Evolutionary conservation across 345 rosid species (phyloP), one percentile per base, ranked within the genome.

Genomic region (Syzygium oleosum): DNA sequence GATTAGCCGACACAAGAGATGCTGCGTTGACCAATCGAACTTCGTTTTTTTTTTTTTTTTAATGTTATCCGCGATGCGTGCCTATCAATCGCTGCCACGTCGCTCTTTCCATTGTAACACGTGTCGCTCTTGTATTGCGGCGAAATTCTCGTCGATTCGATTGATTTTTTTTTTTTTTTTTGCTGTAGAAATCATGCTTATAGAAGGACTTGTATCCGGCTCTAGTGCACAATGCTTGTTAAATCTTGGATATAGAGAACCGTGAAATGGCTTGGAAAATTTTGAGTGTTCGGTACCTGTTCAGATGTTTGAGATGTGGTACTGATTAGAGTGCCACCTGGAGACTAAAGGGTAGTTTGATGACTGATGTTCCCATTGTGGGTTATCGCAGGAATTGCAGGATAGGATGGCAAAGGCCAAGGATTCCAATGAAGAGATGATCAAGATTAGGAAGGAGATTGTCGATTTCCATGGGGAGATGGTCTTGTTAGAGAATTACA

Each of bases 401-500:
- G 99, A 98, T 52, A 90, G 93, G 77, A 92, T 94, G 14, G 97
- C 93, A 46, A 93, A 91, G 85, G 92, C 98, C 51, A 96, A 88
- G 85, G 90, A 91, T 89, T 94, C 90, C 14, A 88, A 85, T 84
- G 95, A 94, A 87, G 96, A 94, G 90, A 90, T 93, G 90, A 91
- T 93, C 11, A 93, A 90, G 88, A 94, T 94, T 84, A 89, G 94
- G 89, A 96, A 93, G 91, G 97, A 98, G 91, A 96, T 98, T 87
- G 97, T 96, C 17, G 98, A 95, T 73, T 95, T 98, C 87, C 99
- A 96, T 68, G 99, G 99, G 59, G 99, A 98, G 92, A 98, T 98
- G 99, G 98, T 98, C 79, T 84, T 98, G 84, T 92, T 98, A 89
- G 97, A 95, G 94, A 98, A 96, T 87, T 98, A 98, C 46, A 98